Evolutionary conservation across 2,329 filamentous ascomycete species (phyloP), one percentile per base, ranked within the genome.

Genomic region (Xylariaceae sp.): DNA sequence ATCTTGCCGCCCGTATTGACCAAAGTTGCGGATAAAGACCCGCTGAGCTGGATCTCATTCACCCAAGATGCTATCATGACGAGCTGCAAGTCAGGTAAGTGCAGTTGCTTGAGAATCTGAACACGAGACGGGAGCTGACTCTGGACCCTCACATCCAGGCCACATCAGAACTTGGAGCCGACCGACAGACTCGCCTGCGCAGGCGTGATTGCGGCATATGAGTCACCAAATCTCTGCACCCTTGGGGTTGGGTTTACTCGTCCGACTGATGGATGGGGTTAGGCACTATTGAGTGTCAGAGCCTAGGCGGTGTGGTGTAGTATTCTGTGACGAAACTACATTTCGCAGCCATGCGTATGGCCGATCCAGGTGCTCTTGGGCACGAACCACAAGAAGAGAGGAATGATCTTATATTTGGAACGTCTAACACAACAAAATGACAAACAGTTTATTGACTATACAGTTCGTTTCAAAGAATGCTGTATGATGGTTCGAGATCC

Each of bases 1-100:
- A 85, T 91, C 66, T 68, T 97, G 41, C 91, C 91, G 38, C 91
- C 93, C 35, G 89, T 98, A 19, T 82, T 95, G 77, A 88, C 85
- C 36, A 96, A 95, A 64, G 72, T 78, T 11, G 81, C 95, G 28
- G 89, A 95, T 62, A 80, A 83, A 46, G 89, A 97, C 64, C 89
- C 90, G 39, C 72, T 95, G 34, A 87, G 81, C 62, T 95, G 90
- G 85, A 67, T 98, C 30, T 87, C 83, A n/a, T 98, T 98, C 56
- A 90, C 91, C 41, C 85, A 96, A 61, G 84, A 95, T 55, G 85
- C 85, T 49, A 95, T 98, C 52, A 83, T 97, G 58, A 96, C 89
- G 28, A 89, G 88, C 52, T 96, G 89, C 67, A 86, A 89, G 60
- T 87, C 83, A 67, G 91, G 91, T 94, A 71, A 64, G 83, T 26